These are phyloP conservation scores for Rhodamnia rubescens DNA, from an alignment of 345 rosid species.

Conservation along the genomic window DNA sequence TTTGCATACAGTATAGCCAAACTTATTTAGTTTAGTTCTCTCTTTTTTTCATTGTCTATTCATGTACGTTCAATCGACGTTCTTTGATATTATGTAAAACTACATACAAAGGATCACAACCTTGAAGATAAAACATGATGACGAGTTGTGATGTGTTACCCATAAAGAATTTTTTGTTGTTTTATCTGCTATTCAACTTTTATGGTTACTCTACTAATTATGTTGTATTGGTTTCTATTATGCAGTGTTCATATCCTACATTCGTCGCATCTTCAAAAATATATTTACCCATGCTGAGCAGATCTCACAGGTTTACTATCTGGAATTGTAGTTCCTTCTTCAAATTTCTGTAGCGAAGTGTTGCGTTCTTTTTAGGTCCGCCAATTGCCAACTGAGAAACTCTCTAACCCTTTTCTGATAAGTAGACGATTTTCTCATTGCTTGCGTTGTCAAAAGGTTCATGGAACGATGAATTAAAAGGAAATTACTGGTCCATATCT, in stretches of 20 bases:
- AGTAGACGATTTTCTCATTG: neutral
- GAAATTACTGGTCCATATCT: neutral
- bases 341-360: neutral
- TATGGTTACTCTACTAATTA: neutral
- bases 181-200: neutral
- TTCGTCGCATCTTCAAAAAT: constrained; percentile 82
- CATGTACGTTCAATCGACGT: neutral
- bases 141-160: neutral
- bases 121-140: neutral
- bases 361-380: neutral
- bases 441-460: neutral
- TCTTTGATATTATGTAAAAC: neutral
- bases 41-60: neutral
- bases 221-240: neutral
- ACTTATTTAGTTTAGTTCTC: neutral
- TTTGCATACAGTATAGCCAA: neutral
- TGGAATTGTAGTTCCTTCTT: neutral
- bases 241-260: constrained; percentile 76
- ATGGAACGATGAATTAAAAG: neutral
- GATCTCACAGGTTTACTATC: constrained; percentile 66
- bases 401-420: neutral
- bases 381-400: neutral
- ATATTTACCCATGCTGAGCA: constrained; percentile 88
- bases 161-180: neutral
- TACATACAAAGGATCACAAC: neutral